A percentile compares a stretch with the other conserved stretches of the same genome.
These are phyloP conservation scores for Lagerstroemia speciosa DNA, from an alignment of 345 rosid genomes.

Conservation along the genomic window DNA sequence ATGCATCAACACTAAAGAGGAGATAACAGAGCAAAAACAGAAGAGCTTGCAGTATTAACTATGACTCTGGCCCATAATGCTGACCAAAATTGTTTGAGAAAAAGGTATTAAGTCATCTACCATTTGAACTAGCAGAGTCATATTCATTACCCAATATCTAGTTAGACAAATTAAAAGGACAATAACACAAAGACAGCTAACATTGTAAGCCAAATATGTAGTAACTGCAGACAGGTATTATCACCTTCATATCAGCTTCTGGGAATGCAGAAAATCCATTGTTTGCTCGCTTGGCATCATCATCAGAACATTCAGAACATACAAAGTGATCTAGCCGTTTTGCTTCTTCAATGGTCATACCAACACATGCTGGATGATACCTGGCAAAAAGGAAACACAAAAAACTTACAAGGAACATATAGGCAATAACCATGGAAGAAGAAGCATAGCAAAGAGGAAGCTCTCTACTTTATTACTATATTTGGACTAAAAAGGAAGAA, in stretches of 20 bases:
- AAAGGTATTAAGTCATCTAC: not conserved
- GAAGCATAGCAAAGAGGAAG: no score
- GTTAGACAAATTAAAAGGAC: not conserved
- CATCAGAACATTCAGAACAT: slow-evolving; percentile 65
- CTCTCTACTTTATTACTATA: not conserved
- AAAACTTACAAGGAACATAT: not conserved
- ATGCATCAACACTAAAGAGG: no score
- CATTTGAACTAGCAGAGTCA: not conserved
- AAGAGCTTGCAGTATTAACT: not conserved
- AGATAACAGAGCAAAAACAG: no score
- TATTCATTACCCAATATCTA: not conserved
- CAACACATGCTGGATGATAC: slow-evolving; percentile 88
- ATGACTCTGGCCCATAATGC: not conserved
- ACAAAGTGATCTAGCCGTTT: slow-evolving; percentile 64
- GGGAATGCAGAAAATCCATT: slow-evolving; percentile 58
- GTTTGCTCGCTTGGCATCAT: slow-evolving; percentile 47
- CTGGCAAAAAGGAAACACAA: slow-evolving; percentile 20
- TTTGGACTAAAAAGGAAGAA: not conserved
- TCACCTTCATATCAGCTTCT: slow-evolving; percentile 42
- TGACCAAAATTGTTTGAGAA: not conserved
- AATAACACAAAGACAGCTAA: no score
- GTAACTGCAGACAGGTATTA: slow-evolving; percentile 6
- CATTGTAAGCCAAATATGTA: not conserved
- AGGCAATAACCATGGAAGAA: not conserved
- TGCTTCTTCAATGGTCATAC: slow-evolving; percentile 71